phyloP scores from a whole-genome alignment of 2,329 filamentous ascomycete genomes.

The Tolypocladium cylindrosporum region DNA sequence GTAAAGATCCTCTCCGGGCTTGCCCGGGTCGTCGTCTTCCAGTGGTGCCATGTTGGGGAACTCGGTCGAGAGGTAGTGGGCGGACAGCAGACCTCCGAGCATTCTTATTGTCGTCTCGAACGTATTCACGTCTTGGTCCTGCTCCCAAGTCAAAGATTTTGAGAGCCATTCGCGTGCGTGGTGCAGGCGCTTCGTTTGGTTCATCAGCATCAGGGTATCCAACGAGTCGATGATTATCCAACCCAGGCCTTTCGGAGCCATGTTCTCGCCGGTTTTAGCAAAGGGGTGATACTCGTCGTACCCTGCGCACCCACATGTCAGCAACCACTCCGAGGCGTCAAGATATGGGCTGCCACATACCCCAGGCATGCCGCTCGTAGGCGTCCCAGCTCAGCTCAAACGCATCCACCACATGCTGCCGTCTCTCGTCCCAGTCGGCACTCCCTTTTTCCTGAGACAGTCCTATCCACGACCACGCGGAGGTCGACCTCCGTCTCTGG shows the following conservation, averaged over 20 bases:
- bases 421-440: constrained; percentile 67
- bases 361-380: constrained; percentile 91
- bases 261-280: constrained; percentile 67
- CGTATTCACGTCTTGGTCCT: constrained; percentile 91
- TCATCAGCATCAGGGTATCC: constrained; percentile 98
- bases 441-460: constrained; percentile 34
- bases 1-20: constrained; percentile 79
- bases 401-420: constrained; percentile 75
- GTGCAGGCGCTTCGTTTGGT: constrained; percentile 73
- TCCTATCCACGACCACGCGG: constrained; percentile 48
- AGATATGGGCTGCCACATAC: constrained; percentile 38
- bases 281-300: constrained; percentile 82
- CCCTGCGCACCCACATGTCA: constrained; percentile 34
- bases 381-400: constrained; percentile 89
- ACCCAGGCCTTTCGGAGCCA: constrained; percentile 81
- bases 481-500: constrained; percentile 19
- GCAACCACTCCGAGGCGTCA: constrained; percentile 4
- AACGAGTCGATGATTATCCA: constrained; percentile 98
- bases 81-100: constrained; percentile 85
- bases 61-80: constrained; percentile 84
- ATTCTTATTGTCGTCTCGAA: constrained; percentile 98
- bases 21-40: constrained; percentile 58
- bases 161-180: constrained; percentile 86
- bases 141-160: constrained; percentile 71
- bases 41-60: constrained; percentile 73